Base-by-base conservation (phyloP, 495 filamentous ascomycete genomes). In the Xylaria longipes region DNA sequence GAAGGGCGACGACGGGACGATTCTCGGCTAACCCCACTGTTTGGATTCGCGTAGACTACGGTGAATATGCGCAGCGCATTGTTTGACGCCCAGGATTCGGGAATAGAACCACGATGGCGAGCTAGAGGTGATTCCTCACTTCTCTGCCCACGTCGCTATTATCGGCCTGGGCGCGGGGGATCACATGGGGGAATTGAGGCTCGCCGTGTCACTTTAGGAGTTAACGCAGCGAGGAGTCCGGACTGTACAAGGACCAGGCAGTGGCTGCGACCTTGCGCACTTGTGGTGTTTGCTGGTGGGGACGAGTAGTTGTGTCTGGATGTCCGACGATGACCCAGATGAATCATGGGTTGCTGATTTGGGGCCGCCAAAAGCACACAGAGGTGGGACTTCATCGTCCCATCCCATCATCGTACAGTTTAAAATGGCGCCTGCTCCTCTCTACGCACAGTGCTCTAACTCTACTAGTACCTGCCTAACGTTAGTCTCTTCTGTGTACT, bases 111-210 rank as follows among this genome's bases (percentile, higher is more conserved):
- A 31, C 45, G 25, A 35, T 29, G 46, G 68, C 68, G 12, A 31
- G 43, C 33, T 17, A 35, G 46, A 56, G 57, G 12, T 63, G 27
- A 27, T 63, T 39, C 57, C 43, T 70, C 48, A 35, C 69, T 35
- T 48, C 4, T 12, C 29, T 71, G 1, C 37, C 7, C 50, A 58
- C 25, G 58, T 46, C 15, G 60, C 62, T 33, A 58, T 71, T 71
- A 58, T 71, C 66, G 69, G 69, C 52, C 39, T 71, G 61, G n/a
- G 61, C 22, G 69, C 46, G 25, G 50, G 52, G 61, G 48, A 56
- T 66, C 69, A 71, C 52, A 66, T 39, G 52, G 41, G 50, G 46
- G 27, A 31, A 45, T 65, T 71, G 69, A 71, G 61, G 69, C 69
- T 66, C 58, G 35, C 62, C 33, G 61, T 60, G 46, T 56, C 50